Evolutionary conservation across 352 stramenopile species (phyloP), one percentile per base, ranked within the genome.

Genomic region (Elongisporangium anandrum): DNA sequence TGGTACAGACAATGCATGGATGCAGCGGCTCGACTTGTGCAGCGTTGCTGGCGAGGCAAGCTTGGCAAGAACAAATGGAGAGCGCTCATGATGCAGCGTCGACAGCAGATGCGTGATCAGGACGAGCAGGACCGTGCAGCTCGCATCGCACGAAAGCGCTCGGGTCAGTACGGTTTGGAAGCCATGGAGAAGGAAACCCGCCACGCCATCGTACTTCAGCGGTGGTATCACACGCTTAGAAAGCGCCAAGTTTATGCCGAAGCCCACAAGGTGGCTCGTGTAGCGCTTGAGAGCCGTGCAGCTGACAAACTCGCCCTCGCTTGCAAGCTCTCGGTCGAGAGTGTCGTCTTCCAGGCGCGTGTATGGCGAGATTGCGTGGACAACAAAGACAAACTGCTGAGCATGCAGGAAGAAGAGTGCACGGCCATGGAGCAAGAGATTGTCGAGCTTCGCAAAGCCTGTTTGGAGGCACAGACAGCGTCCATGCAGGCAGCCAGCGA

Each of bases 351-450:
- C 57, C 84, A 89, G 50, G 78, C 84, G 41, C 69, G 68, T 7
- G 79, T 91, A 16, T 93, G 84, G 84, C 72, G 73, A 1, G 81
- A 90, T 52, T 87, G 77, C 20, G 60, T 87, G 19, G 81, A 83
- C 53, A 63, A 70, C 41, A 82, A 80, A 48, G 19, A 73, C 22
- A 51, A 74, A 34, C 61, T 88, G 34, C 56, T 57, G 9, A 73
- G 63, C 24, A 65, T 89, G 47, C 68, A 81, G 54, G 78, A 90
- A 41, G 60, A 61, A 2, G 65, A 75, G 15, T 79, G 63, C 16
- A 47, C 66, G 5, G 72, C 61, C 13, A 65, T 85, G 53, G 79
- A 88, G 57, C 64, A 60, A 1, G 75, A 88, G 60, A 61, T 93
- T 38, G 69, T 70, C 6, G 34, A 77, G 52, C 68, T 91, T 1